phyloP scores from a whole-genome alignment of 768 basidiomycete species.

The Collybia mongolica region DNA sequence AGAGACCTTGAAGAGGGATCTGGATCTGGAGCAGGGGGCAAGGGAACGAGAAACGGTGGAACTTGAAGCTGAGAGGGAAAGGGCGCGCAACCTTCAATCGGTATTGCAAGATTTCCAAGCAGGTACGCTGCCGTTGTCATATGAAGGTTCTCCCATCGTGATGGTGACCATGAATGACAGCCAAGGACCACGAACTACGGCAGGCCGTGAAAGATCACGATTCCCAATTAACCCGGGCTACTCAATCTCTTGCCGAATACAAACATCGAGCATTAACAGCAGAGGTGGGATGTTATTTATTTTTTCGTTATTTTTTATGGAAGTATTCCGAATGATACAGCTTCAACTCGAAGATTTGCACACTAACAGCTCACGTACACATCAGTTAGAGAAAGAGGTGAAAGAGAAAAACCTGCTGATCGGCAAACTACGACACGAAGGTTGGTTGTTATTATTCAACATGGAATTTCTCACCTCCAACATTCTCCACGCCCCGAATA shows the following conservation, averaged over 20 bases:
- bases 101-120: conserved; percentile 95
- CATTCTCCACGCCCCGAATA: conserved; percentile 26
- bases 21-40: conserved; percentile 64
- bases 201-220: conserved; percentile 85
- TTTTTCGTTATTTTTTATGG: background rate
- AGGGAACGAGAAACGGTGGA: conserved; percentile 53
- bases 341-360: conserved; percentile 74
- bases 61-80: conserved; percentile 69
- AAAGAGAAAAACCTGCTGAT: conserved; percentile 96
- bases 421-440: conserved; percentile 94
- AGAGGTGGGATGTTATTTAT: conserved; percentile 37
- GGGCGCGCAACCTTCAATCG: conserved; percentile 80
- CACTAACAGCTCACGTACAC: conserved; percentile 61
- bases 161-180: conserved; percentile 36
- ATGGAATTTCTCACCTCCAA: background rate
- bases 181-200: conserved; percentile 87
- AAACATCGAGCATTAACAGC: conserved; percentile 86
- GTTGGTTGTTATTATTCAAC: conserved; percentile 36
- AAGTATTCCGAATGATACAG: conserved; percentile 29
- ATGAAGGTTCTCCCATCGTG: background rate
- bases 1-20: conserved; percentile 57
- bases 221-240: conserved; percentile 63
- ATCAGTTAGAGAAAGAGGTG: conserved; percentile 82
- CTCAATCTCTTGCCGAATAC: conserved; percentile 83
- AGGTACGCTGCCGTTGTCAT: conserved; percentile 46